phyloP scores from a whole-genome alignment of 1,284 basidiomycete species.

The Ustilago bromivora region DNA sequence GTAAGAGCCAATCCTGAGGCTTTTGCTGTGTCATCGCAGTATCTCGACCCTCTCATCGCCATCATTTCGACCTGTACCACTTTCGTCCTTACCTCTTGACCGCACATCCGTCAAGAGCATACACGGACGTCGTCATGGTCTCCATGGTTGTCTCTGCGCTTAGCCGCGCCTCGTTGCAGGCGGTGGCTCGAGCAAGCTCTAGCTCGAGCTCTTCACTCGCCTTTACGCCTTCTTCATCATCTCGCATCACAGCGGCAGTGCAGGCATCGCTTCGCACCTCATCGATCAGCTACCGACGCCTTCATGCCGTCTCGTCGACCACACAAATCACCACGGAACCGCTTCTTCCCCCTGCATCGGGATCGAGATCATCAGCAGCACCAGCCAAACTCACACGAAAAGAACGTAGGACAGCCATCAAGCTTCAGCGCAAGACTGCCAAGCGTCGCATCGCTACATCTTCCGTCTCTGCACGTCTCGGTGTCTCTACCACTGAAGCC shows the following conservation, averaged over 20 bases:
- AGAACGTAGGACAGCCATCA: conserved; percentile 56
- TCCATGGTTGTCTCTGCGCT: conserved; percentile 33
- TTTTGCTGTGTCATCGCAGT: conserved; percentile 1
- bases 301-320: conserved; percentile 35
- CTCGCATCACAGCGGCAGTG: conserved; percentile 28
- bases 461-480: conserved; percentile 60
- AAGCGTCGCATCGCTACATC: conserved; percentile 48
- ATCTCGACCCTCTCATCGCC: conserved; percentile 10
- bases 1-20: conserved; percentile 18
- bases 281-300: conserved; percentile 4
- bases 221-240: conserved; percentile 21
- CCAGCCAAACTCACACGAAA: conserved; percentile 33
- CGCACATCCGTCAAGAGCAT: not conserved
- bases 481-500: conserved; percentile 49
- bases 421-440: conserved; percentile 52
- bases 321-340: conserved; percentile 21
- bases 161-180: conserved; percentile 35
- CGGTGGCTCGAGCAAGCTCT: conserved; percentile 24
- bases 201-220: conserved; percentile 25
- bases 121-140: conserved; percentile 20
- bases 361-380: conserved; percentile 2
- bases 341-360: not conserved
- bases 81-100: not conserved
- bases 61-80: not conserved
- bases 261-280: conserved; percentile 16